Conservation (phyloP, 345 rosid genomes). For the Balakata baccata region DNA sequence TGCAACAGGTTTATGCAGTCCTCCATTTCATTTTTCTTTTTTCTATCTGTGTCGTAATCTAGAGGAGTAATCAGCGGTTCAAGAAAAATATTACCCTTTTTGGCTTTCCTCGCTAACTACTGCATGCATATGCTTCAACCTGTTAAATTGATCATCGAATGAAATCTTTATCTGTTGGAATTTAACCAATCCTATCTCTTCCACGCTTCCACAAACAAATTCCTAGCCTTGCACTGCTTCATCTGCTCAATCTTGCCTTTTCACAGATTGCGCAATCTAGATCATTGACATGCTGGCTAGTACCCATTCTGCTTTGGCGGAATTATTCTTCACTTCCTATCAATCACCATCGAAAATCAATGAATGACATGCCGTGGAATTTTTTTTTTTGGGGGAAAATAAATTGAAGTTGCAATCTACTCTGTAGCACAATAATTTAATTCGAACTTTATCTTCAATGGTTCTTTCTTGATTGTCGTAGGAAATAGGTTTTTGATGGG, state of each 20-base stretch:
- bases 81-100: background rate
- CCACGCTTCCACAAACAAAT: background rate
- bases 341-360: background rate
- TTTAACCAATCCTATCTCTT: no score
- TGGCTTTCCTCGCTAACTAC: background rate
- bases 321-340: background rate
- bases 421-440: background rate
- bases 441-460: background rate
- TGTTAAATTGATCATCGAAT: background rate
- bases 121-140: background rate
- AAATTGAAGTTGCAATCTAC: background rate
- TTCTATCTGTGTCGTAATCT: no score
- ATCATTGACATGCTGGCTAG: background rate
- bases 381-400: background rate
- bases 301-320: background rate
- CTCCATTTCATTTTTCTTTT: background rate
- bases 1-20: background rate
- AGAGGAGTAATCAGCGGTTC: no score
- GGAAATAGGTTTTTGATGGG: background rate
- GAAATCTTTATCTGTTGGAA: no score
- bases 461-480: background rate
- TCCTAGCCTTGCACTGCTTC: background rate
- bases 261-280: background rate
- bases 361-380: background rate
- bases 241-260: no score